Base-by-base conservation (phyloP, 352 stramenopile genomes). In the Sclerospora graminicola region DNA sequence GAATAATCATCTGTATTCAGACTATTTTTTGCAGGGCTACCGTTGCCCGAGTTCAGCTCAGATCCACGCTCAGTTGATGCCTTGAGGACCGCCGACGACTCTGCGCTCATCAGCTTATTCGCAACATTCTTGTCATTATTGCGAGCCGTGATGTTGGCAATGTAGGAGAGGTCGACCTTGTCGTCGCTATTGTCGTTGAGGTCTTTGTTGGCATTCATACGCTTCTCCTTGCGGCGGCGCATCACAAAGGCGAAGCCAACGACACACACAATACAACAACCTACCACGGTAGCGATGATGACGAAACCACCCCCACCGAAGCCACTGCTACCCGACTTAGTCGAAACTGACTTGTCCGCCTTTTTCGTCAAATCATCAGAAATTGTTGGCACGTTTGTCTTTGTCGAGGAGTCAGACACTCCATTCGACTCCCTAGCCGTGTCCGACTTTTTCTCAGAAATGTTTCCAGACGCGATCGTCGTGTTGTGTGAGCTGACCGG, bases 171-270 rank as follows among this genome's bases (percentile, higher is more conserved):
- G 19, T 72, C 62, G n/a, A 67, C 59, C 33, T 67, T 73, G 30
- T 45, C 51, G 2, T 36, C 54, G 20, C 50, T 38, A 14, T 68
- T 40, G 18, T 48, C 40, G 28, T 55, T 27, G 34, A 56, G 63
- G 0, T 43, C 45, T 42, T 76, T 76, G 45, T 65, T 62, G 6
- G 51, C 41, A 13, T 36, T 37, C 43, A 58, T 60, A 24, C 51
- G 52, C 24, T 50, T 45, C 21, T 73, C 54, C 10, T 75, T 66
- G 4, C 69, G 63, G 8, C 58, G 66, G 0, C 69, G 66, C 54
- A 78, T 70, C 26, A 79, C 44, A 18, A 82, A 72, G 6, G 45
- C 57, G 20, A 77, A 72, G 19, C 45, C 59, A 1, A 64, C 46
- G 5, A 69, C 45, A 41, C 48, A 52, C n/a, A 66, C 47, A 30